Evolutionary conservation across 2,329 filamentous ascomycete genomes (phyloP).

Genomic region (Phialophora chinensis): DNA sequence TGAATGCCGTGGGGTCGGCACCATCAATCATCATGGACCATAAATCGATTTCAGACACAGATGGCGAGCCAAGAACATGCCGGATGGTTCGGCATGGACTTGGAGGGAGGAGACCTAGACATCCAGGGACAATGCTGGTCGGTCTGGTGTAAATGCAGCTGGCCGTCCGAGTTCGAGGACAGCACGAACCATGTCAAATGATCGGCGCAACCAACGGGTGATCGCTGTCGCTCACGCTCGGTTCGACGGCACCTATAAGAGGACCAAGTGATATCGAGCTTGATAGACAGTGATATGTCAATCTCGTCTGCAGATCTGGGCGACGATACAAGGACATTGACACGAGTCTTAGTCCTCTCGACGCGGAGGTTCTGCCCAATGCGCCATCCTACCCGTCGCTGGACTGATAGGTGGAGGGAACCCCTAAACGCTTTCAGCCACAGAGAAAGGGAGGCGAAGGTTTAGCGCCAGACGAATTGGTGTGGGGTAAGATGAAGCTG

Average conservation of each 20-base stretch:
- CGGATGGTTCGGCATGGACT: slow-evolving; percentile 2
- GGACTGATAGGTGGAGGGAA: neutral
- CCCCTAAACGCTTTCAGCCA: neutral
- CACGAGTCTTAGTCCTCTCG: neutral
- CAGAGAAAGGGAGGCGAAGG: neutral
- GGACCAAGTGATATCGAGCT: neutral
- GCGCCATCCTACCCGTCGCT: neutral
- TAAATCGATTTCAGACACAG: neutral
- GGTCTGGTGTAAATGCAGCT: slow-evolving; percentile 4
- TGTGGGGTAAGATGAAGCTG: slow-evolving; percentile 5
- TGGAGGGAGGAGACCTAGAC: neutral
- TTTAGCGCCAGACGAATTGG: neutral
- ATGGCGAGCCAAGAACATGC: neutral
- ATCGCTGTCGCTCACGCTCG: neutral
- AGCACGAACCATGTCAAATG: slow-evolving; percentile 7
- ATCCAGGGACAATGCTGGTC: slow-evolving; percentile 13
- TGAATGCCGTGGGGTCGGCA: slow-evolving; percentile 3
- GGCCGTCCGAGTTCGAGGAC: neutral
- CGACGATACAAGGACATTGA: neutral
- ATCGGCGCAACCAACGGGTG: slow-evolving; percentile 5
- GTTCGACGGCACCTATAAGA: neutral
- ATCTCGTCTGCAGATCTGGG: neutral
- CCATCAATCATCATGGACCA: too few relatives aligned
- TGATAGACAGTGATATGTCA: neutral
- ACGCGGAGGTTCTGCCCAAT: neutral